A percentile compares a stretch with the other conserved stretches of the same genome.
Conservation (phyloP, 192 early-diverging fungal genomes). For the Backusella macrospora region DNA sequence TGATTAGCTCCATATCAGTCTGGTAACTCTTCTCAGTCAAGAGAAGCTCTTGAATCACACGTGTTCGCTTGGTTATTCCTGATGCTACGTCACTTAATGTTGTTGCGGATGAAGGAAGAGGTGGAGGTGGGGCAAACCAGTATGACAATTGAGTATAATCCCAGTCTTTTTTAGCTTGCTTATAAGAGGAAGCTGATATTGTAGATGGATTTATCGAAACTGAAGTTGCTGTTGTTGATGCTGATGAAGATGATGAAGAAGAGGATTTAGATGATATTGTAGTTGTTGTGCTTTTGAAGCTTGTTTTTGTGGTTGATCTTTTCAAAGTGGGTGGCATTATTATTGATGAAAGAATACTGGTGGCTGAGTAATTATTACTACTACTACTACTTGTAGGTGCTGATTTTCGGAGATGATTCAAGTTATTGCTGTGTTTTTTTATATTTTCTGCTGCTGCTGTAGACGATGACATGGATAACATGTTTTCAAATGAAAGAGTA, state of each 20-base stretch:
- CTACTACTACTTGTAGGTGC: background rate
- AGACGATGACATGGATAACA: background rate
- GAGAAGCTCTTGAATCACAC: slow-evolving; percentile 73
- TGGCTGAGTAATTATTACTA: background rate
- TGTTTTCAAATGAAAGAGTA: background rate
- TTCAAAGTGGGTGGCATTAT: background rate
- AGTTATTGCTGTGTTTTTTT: background rate
- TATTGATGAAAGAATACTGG: slow-evolving; percentile 2
- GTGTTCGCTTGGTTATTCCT: slow-evolving; percentile 8
- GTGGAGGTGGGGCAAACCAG: slow-evolving; percentile 13
- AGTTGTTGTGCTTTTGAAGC: slow-evolving; percentile 13
- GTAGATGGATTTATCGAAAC: background rate
- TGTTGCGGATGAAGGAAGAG: background rate
- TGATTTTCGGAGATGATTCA: background rate
- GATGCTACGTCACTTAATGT: background rate
- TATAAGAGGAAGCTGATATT: slow-evolving; percentile 2
- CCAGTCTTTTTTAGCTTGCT: slow-evolving; percentile 10
- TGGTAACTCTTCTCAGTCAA: slow-evolving; percentile 78
- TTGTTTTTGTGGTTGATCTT: slow-evolving; percentile 8
- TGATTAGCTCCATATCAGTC: slow-evolving; percentile 75
- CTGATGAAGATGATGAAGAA: background rate
- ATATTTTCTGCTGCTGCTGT: background rate
- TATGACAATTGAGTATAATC: slow-evolving; percentile 10
- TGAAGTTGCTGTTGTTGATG: background rate
- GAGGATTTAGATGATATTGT: slow-evolving; percentile 9